Percentiles rank a stretch among this genome's conserved stretches.
phyloP scores from a whole-genome alignment of 2,329 filamentous ascomycete species.

The Magnaporthiopsis poae region DNA sequence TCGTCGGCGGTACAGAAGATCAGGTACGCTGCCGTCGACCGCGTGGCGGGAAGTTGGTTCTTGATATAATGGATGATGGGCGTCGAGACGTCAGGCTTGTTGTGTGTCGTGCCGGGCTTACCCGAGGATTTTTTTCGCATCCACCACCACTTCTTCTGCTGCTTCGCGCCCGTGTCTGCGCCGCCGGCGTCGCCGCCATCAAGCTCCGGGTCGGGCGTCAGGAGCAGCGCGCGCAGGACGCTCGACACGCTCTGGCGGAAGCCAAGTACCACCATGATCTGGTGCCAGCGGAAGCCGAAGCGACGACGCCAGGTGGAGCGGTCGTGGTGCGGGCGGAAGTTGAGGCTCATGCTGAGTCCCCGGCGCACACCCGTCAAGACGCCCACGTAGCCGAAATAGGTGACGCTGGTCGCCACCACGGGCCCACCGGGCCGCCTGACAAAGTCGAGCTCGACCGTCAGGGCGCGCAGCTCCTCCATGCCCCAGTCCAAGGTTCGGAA shows the following conservation, averaged over 20 bases:
- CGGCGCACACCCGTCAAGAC: slow-evolving; percentile 37
- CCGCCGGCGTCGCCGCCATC: not conserved
- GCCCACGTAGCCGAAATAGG: slow-evolving; percentile 40
- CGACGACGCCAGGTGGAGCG: slow-evolving; percentile 11
- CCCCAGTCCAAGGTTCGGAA: slow-evolving; percentile 48
- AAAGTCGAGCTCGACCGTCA: slow-evolving; percentile 44
- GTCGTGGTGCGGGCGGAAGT: slow-evolving; percentile 30
- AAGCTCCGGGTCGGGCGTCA: slow-evolving; percentile 7
- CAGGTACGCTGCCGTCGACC: slow-evolving; percentile 22
- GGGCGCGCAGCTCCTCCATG: slow-evolving; percentile 38
- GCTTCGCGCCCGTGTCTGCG: not conserved
- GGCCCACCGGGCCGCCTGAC: slow-evolving; percentile 23
- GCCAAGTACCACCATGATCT: slow-evolving; percentile 17
- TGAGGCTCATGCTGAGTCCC: slow-evolving; percentile 38
- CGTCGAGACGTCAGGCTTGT: not conserved
- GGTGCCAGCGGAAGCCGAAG: slow-evolving; percentile 19
- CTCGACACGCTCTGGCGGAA: slow-evolving; percentile 18
- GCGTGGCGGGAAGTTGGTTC: slow-evolving; percentile 9
- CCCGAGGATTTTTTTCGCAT: not conserved
- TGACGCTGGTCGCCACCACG: slow-evolving; percentile 34
- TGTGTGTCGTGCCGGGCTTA: not conserved
- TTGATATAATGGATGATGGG: slow-evolving; percentile 12
- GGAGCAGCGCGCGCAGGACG: slow-evolving; percentile 15
- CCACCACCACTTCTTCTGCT: not conserved
- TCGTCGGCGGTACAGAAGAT: slow-evolving; percentile 19